Conservation (phyloP, 805 yeast species). For the Hanseniaspora clermontiae region DNA sequence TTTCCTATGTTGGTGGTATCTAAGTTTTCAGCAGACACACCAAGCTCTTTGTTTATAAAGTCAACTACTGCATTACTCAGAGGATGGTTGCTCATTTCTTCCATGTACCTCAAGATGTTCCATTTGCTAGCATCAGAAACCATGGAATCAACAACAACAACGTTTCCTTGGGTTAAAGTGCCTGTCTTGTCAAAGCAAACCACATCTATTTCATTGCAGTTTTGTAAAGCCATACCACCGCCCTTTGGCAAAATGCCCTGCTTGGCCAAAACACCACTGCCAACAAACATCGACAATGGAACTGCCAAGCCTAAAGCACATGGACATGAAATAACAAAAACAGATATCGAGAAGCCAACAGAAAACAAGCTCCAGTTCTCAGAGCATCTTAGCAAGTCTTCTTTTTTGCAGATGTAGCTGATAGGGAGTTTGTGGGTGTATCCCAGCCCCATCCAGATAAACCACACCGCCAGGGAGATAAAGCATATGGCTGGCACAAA, state of each 20-base stretch:
- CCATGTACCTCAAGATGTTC: slow-evolving; percentile 28
- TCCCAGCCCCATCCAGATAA: slow-evolving; percentile 54
- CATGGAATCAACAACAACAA: slow-evolving; percentile 24
- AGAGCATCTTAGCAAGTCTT: slow-evolving; percentile 32
- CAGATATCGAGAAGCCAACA: slow-evolving; percentile 62
- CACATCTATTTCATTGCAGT: slow-evolving; percentile 49
- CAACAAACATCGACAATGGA: slow-evolving; percentile 71
- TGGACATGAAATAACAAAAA: slow-evolving; percentile 74
- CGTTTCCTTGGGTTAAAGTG: slow-evolving; percentile 52
- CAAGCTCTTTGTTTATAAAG: slow-evolving; percentile 23
- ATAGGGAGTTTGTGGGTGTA: slow-evolving; percentile 41
- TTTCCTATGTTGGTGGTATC: slow-evolving; percentile 12
- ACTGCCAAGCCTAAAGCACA: slow-evolving; percentile 80
- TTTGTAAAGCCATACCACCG: slow-evolving; percentile 74
- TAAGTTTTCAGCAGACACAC: neutral
- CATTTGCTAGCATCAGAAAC: slow-evolving; percentile 14
- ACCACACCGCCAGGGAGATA: slow-evolving; percentile 52
- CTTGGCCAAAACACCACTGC: slow-evolving; percentile 67
- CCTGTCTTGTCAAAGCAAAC: slow-evolving; percentile 74
- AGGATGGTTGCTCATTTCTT: slow-evolving; percentile 56
- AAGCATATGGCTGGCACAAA: slow-evolving; percentile 60
- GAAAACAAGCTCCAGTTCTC: slow-evolving; percentile 62
- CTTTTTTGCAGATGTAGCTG: slow-evolving; percentile 45
- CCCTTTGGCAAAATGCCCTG: slow-evolving; percentile 65
- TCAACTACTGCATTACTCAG: slow-evolving; percentile 45